Evolutionary conservation across 2,329 filamentous ascomycete species (phyloP).

Genomic region (Xylariaceae sp.): DNA sequence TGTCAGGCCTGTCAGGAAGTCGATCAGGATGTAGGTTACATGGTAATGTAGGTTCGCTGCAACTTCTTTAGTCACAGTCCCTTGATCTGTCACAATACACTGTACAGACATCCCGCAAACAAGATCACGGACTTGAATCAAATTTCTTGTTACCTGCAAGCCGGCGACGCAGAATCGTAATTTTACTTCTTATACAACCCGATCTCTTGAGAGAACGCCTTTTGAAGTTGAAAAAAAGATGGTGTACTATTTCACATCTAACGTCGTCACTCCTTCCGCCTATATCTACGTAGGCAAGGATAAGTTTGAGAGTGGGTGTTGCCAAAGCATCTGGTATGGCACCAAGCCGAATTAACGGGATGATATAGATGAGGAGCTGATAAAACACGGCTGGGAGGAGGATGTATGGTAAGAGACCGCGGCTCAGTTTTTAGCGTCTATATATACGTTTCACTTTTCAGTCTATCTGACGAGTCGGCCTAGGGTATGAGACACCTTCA

Average conservation of each 20-base stretch:
- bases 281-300: slow-evolving; percentile 97
- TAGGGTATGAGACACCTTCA: slow-evolving; percentile 25
- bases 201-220: too few species aligned
- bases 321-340: slow-evolving; percentile 7
- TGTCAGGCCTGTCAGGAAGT: neutral
- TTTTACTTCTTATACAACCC: too few species aligned
- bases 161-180: too few species aligned
- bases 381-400: slow-evolving; percentile 88
- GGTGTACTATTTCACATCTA: slow-evolving; percentile 96
- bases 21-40: too few species aligned
- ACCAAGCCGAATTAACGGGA: slow-evolving; percentile 11
- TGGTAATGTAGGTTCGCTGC: too few species aligned
- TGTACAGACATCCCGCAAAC: too few species aligned
- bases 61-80: too few species aligned
- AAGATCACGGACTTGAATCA: too few species aligned
- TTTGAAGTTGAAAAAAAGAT: slow-evolving; percentile 41
- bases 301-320: slow-evolving; percentile 85
- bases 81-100: too few species aligned
- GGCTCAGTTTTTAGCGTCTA: neutral
- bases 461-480: too few species aligned
- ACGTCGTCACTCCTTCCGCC: slow-evolving; percentile 71
- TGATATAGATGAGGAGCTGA: slow-evolving; percentile 82
- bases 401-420: slow-evolving; percentile 72
- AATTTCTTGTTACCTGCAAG: too few species aligned
- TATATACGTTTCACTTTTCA: too few species aligned